Evolutionary conservation across 306 rosid species (phyloP).

Genomic region (Boehmeria nivea): DNA sequence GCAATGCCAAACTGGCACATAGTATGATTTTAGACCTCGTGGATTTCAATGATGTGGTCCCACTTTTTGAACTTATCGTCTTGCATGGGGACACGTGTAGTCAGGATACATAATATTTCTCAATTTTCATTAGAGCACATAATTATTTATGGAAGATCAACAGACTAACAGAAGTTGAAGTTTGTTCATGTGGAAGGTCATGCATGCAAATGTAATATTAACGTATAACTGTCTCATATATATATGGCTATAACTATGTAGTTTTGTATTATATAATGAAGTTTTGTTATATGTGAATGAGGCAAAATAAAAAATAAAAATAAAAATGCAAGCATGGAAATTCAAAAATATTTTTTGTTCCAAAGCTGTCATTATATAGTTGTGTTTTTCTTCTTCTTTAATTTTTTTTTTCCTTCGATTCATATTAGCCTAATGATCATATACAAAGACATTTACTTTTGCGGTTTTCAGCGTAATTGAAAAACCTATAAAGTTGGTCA

Average conservation of each 20-base stretch:
- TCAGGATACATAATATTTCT: background rate
- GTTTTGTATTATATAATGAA: background rate
- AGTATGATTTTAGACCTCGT: no score
- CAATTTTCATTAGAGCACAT: background rate
- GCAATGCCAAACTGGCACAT: no score
- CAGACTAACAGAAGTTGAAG: no score
- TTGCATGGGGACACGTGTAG: conserved; percentile 29
- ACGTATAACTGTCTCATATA: background rate
- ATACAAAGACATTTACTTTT: background rate
- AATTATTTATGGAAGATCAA: background rate
- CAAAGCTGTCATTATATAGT: no score
- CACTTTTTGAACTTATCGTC: background rate
- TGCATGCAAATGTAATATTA: conserved; percentile 11
- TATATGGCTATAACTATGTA: background rate
- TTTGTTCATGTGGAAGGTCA: no score
- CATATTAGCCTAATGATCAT: no score
- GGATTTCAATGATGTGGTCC: conserved; percentile 9
- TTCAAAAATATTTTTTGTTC: no score
- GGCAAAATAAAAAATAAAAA: no score
- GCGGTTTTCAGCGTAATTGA: background rate
- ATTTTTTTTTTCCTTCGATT: background rate
- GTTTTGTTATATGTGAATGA: no score
- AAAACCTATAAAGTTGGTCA: background rate
- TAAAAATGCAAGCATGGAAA: no score
- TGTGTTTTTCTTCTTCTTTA: no score